Evolutionary conservation across 2,329 filamentous ascomycete species (phyloP).

Genomic region (Alternaria atra): DNA sequence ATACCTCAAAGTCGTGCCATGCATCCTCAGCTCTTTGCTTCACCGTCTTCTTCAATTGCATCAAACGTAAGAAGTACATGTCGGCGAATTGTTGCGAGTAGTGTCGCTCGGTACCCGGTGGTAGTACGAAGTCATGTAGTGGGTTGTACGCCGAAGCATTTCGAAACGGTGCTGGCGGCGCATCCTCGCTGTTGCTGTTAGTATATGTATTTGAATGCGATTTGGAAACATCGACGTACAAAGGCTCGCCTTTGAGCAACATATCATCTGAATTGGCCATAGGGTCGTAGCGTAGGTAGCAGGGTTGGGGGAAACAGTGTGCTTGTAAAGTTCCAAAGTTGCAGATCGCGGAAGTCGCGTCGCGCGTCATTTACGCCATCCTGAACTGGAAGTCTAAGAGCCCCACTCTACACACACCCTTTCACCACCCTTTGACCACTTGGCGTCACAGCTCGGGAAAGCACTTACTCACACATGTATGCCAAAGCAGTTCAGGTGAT

Average conservation of each 20-base stretch:
- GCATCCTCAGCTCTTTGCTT: slow-evolving; percentile 76
- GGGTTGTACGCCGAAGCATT: slow-evolving; percentile 72
- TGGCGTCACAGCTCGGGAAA: not conserved
- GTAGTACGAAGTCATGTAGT: slow-evolving; percentile 76
- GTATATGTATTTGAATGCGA: not conserved
- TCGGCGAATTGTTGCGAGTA: slow-evolving; percentile 97
- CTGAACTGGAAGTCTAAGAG: slow-evolving; percentile 29
- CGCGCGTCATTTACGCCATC: slow-evolving; percentile 27
- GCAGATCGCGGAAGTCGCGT: slow-evolving; percentile 30
- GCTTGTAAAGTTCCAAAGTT: slow-evolving; percentile 16
- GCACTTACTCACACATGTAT: not conserved
- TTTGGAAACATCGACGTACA: slow-evolving; percentile 28
- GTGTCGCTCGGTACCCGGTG: slow-evolving; percentile 68
- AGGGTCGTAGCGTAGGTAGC: not conserved
- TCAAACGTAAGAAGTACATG: slow-evolving; percentile 93
- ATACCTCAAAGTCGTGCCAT: slow-evolving; percentile 76
- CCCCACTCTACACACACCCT: not conserved
- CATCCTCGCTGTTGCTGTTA: slow-evolving; percentile 38
- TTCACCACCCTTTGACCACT: not conserved
- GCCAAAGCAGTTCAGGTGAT: not conserved
- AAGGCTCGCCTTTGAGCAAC: slow-evolving; percentile 40
- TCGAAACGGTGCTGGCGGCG: slow-evolving; percentile 33
- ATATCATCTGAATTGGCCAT: slow-evolving; percentile 34
- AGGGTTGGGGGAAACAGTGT: not conserved
- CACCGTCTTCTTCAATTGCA: slow-evolving; percentile 84